Conservation (phyloP, 441 rosid species). For the Erodium moschatum region DNA sequence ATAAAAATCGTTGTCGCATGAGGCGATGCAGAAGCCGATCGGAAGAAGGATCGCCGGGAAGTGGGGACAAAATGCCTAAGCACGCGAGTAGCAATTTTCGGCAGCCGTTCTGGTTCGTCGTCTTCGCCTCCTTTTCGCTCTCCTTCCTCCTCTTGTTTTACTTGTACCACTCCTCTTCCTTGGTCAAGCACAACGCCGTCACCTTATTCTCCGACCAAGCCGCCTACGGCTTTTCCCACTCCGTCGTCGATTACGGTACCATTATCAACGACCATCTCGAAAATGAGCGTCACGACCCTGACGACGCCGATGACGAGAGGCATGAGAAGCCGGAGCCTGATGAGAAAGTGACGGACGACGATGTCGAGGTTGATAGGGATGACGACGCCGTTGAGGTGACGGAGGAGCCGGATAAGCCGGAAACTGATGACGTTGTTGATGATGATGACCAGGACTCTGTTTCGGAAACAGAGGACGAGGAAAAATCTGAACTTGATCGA, state of each 20-base stretch:
- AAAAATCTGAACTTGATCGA: background rate
- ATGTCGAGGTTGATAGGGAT: no score
- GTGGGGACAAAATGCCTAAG: background rate
- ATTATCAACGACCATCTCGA: no score
- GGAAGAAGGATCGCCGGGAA: no score
- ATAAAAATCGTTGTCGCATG: no score
- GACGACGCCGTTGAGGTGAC: no score
- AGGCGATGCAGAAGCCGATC: no score
- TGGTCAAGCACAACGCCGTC: background rate
- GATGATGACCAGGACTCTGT: background rate
- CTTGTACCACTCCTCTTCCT: background rate
- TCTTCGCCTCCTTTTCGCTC: background rate
- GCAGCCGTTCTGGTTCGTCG: slow-evolving; percentile 1
- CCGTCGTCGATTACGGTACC: no score
- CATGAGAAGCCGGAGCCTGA: no score
- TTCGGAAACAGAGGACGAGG: background rate
- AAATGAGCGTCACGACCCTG: no score
- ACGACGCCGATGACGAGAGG: no score
- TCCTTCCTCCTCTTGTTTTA: background rate
- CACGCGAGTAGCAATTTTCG: background rate
- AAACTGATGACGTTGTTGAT: background rate
- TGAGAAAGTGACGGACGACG: no score
- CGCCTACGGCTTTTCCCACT: background rate
- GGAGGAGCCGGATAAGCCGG: background rate
- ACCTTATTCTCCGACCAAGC: background rate